Evolutionary conservation across 164 flowering plant species (phyloP).

Genomic region (Protea cynaroides): DNA sequence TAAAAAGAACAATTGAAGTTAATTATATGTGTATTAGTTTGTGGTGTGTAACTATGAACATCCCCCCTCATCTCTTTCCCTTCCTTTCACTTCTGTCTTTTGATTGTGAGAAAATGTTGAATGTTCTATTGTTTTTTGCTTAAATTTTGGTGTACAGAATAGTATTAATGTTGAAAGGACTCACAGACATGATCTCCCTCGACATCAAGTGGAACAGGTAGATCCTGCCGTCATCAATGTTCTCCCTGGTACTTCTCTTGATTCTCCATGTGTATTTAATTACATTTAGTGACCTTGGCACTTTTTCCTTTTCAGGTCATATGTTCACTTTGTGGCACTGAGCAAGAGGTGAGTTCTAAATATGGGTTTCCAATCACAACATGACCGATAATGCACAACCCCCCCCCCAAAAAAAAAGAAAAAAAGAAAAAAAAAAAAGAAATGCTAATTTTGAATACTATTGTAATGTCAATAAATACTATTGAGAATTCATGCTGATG

Average conservation of each 20-base stretch:
- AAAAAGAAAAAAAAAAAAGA: background rate
- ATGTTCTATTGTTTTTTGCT: background rate
- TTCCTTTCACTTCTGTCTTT: background rate
- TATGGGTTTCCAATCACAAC: background rate
- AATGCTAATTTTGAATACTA: background rate
- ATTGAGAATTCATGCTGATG: too few relatives aligned
- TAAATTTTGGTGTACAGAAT: slow-evolving; percentile 41
- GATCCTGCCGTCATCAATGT: background rate
- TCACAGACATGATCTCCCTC: slow-evolving; percentile 73
- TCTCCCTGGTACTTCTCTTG: background rate
- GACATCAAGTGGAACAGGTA: slow-evolving; percentile 74
- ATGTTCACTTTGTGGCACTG: slow-evolving; percentile 83
- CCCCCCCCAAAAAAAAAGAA: too few relatives aligned
- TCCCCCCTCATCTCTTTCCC: too few relatives aligned
- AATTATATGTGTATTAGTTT: background rate
- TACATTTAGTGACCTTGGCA: background rate
- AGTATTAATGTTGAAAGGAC: slow-evolving; percentile 43
- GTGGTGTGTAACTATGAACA: background rate
- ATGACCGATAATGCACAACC: too few relatives aligned
- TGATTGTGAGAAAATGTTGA: background rate
- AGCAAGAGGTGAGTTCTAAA: slow-evolving; percentile 62
- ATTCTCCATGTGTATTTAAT: background rate
- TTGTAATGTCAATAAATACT: too few relatives aligned
- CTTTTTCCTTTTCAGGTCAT: slow-evolving; percentile 46
- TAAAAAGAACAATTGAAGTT: background rate